Evolutionary conservation across 75 land plant genomes (phyloP).

Genomic region (Ceratopteris richardii): DNA sequence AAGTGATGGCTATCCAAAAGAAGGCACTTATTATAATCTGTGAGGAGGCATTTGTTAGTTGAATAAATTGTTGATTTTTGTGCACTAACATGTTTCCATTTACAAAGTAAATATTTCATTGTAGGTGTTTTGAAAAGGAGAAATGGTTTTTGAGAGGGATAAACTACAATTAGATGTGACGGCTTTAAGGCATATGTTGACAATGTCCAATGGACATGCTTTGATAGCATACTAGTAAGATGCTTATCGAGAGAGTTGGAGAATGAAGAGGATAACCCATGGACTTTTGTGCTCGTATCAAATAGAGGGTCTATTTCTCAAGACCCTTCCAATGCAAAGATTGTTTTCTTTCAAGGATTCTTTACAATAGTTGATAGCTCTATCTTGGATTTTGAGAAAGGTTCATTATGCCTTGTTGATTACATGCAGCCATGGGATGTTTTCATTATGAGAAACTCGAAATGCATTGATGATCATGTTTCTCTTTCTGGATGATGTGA

Average conservation of each 20-base stretch:
- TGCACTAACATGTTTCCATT: no score
- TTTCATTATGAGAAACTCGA: conserved; percentile 43
- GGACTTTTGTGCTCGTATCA: conserved; percentile 17
- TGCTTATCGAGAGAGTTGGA: conserved; percentile 9
- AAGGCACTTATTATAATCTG: no score
- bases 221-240: conserved; percentile 19
- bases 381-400: conserved; percentile 12
- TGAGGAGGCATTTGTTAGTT: no score
- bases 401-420: conserved; percentile 17
- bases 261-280: conserved; percentile 20
- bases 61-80: no score
- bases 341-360: conserved; percentile 6
- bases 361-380: conserved; percentile 18
- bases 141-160: no score
- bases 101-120: no score
- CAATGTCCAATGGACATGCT: conserved; percentile 17
- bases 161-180: no score
- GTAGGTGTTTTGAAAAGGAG: no score
- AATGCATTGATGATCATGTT: conserved; percentile 56
- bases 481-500: conserved; percentile 41
- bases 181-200: no score
- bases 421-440: conserved; percentile 31
- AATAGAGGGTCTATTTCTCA: conserved; percentile 15
- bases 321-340: conserved; percentile 8
- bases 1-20: no score